Evolutionary conservation across 345 rosid species (phyloP), one percentile per base, ranked within the genome.

Genomic region (Corchorus olitorius): DNA sequence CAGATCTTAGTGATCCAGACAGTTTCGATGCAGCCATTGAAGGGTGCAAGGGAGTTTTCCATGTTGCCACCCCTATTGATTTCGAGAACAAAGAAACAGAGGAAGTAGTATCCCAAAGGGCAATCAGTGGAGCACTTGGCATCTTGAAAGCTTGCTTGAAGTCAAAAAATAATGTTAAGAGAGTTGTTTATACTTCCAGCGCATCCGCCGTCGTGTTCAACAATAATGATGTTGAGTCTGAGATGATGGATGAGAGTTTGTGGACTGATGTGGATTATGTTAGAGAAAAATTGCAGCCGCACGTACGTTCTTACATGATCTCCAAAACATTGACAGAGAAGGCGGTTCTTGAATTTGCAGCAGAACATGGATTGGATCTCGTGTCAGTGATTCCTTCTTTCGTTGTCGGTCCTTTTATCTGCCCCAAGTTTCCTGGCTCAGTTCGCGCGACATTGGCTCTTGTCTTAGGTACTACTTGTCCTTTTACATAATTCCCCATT

Each of bases 151-250:
- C 90, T 4, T 90, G 89, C 83, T 43, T 84, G 72, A 82, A 85
- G 13, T 75, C 89, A 8, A 85, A 82, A 27, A 27, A 27, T 1
- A 89, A 89, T 0, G 92, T 91, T 37, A 87, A 85, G 75, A 81
- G 90, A 8, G 86, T 90, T 1, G 87, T 91, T 4, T 93, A 88
- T 83, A 90, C 94, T 63, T 89, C 94, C 3, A 91, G 94, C 19
- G 63, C 75, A 8, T 6, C 81, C 0, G 68, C 88, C 0, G 73
- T 78, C 13, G 2, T 0, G 14, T 74, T 27, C 27, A 27, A n/a
- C 12, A 69, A n/a, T 22, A 74, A 22, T 5, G 34, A 10, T 1
- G 58, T 10, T 35, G 61, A 27, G 27, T 27, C 22, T 8, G 58
- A 76, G 0, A n/a, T 41, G 6, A 35, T 75, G 79, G 87, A 87